Evolutionary conservation across 768 basidiomycete genomes (phyloP).

Genomic region (Tephrocybe sp.): DNA sequence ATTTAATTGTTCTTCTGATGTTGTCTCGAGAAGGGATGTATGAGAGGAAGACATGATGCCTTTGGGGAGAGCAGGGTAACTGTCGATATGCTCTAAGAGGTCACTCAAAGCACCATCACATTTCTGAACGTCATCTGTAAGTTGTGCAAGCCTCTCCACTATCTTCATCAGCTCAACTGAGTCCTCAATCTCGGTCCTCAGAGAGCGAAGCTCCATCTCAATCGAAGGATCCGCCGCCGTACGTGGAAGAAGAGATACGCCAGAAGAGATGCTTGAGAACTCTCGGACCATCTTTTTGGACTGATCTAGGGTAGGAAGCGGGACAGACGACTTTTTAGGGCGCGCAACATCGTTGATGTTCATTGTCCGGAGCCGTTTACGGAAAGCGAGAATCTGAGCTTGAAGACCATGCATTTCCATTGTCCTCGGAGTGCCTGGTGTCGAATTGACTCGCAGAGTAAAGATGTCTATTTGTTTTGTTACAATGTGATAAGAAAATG

Average conservation of each 20-base stretch:
- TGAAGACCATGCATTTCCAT: constrained; percentile 44
- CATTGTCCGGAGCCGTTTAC: constrained; percentile 60
- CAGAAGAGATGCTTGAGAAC: constrained; percentile 42
- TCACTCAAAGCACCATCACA: constrained; percentile 84
- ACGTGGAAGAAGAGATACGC: constrained; percentile 45
- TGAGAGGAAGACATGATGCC: constrained; percentile 52
- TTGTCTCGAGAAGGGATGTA: constrained; percentile 31
- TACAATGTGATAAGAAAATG: background rate
- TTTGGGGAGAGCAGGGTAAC: constrained; percentile 63
- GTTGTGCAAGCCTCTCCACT: constrained; percentile 51
- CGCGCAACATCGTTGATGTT: constrained; percentile 53
- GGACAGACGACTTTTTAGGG: constrained; percentile 37
- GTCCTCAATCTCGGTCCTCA: constrained; percentile 56
- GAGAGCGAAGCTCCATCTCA: constrained; percentile 59
- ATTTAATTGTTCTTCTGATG: constrained; percentile 66
- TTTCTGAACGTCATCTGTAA: constrained; percentile 43
- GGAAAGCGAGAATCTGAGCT: constrained; percentile 46
- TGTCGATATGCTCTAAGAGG: constrained; percentile 82
- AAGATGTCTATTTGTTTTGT: constrained; percentile 52
- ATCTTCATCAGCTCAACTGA: constrained; percentile 47
- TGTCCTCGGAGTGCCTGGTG: constrained; percentile 27
- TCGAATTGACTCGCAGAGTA: constrained; percentile 37
- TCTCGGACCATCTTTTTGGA: constrained; percentile 43
- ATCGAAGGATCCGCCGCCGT: constrained; percentile 36
- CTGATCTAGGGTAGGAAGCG: constrained; percentile 51